Conservation (phyloP, 2,329 filamentous ascomycete genomes). For the Colletotrichum godetiae region DNA sequence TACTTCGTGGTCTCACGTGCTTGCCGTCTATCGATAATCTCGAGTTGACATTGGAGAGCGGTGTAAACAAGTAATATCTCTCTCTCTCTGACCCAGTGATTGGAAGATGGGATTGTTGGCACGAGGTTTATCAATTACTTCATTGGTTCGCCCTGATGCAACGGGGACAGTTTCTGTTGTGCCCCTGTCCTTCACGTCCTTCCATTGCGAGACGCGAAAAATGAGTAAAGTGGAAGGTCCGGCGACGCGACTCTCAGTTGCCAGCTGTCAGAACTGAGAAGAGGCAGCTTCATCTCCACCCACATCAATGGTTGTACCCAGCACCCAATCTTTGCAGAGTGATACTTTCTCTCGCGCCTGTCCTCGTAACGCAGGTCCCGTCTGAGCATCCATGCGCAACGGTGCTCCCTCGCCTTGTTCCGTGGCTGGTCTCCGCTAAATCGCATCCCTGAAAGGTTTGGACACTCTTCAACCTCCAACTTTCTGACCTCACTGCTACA, state of each 20-base stretch:
- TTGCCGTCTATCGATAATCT: neutral
- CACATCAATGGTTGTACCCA: neutral
- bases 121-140: neutral
- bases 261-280: neutral
- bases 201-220: constrained; percentile 18
- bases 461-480: constrained; percentile 37
- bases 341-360: neutral
- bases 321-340: neutral
- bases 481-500: constrained; percentile 36
- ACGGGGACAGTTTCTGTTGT: neutral
- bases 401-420: constrained; percentile 31
- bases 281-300: neutral
- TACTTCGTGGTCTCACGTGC: neutral
- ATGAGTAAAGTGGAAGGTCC: neutral
- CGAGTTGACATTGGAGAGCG: neutral
- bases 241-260: constrained; percentile 29
- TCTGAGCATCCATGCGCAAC: constrained; percentile 23
- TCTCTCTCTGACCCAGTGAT: neutral
- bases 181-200: constrained; percentile 17
- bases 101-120: neutral
- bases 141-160: neutral
- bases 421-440: constrained; percentile 36
- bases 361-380: neutral
- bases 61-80: neutral
- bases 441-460: constrained; percentile 37